phyloP scores from a whole-genome alignment of 2,329 filamentous ascomycete species.

The Fusarium sulawesiense region DNA sequence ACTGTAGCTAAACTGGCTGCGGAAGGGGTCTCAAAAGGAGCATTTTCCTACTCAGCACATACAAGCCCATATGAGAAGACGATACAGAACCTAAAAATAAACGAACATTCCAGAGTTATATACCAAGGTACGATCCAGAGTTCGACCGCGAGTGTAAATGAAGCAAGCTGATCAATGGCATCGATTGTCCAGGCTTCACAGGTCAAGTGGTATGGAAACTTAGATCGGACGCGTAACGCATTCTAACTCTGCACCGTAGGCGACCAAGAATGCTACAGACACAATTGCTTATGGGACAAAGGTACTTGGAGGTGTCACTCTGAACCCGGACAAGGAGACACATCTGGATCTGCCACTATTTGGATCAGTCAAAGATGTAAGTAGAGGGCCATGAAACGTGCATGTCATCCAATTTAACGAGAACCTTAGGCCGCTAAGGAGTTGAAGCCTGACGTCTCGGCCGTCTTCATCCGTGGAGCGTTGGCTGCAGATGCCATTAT shows the following conservation, averaged over 20 bases:
- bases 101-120: background rate
- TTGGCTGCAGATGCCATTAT: conserved; percentile 75
- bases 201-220: conserved; percentile 50
- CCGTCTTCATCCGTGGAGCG: conserved; percentile 78
- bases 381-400: background rate
- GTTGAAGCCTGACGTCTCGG: conserved; percentile 71
- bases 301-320: conserved; percentile 54
- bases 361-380: conserved; percentile 49
- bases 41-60: background rate
- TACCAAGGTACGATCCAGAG: background rate
- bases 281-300: conserved; percentile 55
- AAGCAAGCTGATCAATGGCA: background rate
- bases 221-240: background rate
- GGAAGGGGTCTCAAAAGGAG: background rate
- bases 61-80: background rate
- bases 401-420: background rate
- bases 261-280: conserved; percentile 53
- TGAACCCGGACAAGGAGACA: conserved; percentile 49
- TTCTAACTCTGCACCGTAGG: conserved; percentile 41
- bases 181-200: conserved; percentile 49
- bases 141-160: background rate
- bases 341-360: conserved; percentile 54
- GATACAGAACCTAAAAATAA: background rate
- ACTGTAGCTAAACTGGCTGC: background rate
- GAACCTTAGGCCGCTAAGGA: conserved; percentile 47